Base-by-base conservation (phyloP, 306 rosid species). In the Quercus bicolor region DNA sequence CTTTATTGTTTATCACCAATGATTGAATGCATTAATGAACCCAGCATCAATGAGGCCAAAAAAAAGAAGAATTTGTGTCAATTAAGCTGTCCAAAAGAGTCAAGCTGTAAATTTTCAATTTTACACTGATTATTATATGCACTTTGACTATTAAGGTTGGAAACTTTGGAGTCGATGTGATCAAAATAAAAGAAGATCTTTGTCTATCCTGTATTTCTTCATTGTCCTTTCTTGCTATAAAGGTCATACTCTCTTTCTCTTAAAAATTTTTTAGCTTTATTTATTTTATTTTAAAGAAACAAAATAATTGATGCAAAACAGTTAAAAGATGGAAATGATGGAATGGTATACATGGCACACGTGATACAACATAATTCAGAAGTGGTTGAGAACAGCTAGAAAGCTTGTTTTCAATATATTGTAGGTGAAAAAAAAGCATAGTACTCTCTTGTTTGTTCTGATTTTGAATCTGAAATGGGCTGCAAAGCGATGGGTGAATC, bases 331-430 rank as follows among this genome's bases (percentile, higher is more conserved):
- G 43, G 56, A 40, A 34, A 61, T 23, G 53, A 56, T 74, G 72
- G 13, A 81, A 75, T 77, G 56, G 65, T 24, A 73, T 56, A 73
- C 82, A 71, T 48, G 74, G 82, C 78, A 84, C 86, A 84, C 80
- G 90, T 79, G 93, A 83, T 52, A 74, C 68, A 85, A 78, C 79
- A 86, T 69, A 84, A 78, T n/a, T 60, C 81, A 73, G 79, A 51
- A 86, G 89, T 87, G 16, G 91, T 87, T 87, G 89, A 85, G 87
- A 57, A 79, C 85, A 83, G 84, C 83, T 84, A 86, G 51, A 64
- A 56, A 31, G 16, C 73, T 70, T 73, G 68, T 81, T 79, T 43
- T 61, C 20, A 3, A 55, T 80, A 75, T 64, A 23, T 79, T 87
- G 80, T 79, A 34, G 84, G 66, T 75, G 68, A 75, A 54, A 87